These are phyloP conservation scores for Ustulina deusta DNA, from an alignment of 2,329 filamentous ascomycete species.

Conservation along the genomic window DNA sequence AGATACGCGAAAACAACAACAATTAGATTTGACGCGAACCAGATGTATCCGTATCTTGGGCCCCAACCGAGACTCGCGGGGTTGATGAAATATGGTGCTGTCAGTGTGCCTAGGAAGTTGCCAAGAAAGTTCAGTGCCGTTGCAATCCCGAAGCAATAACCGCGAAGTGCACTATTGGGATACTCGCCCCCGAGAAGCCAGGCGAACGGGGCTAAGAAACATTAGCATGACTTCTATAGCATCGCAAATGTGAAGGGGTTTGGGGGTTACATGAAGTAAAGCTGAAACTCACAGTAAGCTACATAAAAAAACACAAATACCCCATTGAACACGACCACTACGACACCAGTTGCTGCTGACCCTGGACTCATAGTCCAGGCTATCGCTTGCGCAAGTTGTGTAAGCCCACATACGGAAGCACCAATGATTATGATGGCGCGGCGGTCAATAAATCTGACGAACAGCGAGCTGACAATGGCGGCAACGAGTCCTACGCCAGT, in stretches of 20 bases:
- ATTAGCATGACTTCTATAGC: slow-evolving; percentile 17
- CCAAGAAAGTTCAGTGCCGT: slow-evolving; percentile 56
- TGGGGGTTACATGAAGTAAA: background rate
- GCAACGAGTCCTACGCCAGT: slow-evolving; percentile 52
- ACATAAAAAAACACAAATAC: slow-evolving; percentile 54
- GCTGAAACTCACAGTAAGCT: slow-evolving; percentile 46
- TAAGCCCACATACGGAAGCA: slow-evolving; percentile 50
- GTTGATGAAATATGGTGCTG: slow-evolving; percentile 59
- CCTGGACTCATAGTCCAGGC: slow-evolving; percentile 49
- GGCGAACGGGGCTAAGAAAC: slow-evolving; percentile 50
- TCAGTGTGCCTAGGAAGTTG: slow-evolving; percentile 56
- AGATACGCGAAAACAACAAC: slow-evolving; percentile 50
- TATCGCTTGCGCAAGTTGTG: slow-evolving; percentile 51
- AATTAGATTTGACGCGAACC: slow-evolving; percentile 55
- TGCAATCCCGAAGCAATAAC: slow-evolving; percentile 55
- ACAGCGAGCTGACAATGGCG: slow-evolving; percentile 49
- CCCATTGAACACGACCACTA: slow-evolving; percentile 51
- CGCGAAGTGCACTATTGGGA: slow-evolving; percentile 55
- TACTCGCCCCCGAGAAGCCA: slow-evolving; percentile 57
- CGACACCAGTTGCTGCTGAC: slow-evolving; percentile 43
- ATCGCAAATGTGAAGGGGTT: slow-evolving; percentile 13
- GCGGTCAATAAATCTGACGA: slow-evolving; percentile 50
- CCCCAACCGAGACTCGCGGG: slow-evolving; percentile 55
- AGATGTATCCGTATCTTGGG: slow-evolving; percentile 55
- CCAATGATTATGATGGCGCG: slow-evolving; percentile 51